phyloP scores from a whole-genome alignment of 164 flowering plant genomes.

The Protea cynaroides region DNA sequence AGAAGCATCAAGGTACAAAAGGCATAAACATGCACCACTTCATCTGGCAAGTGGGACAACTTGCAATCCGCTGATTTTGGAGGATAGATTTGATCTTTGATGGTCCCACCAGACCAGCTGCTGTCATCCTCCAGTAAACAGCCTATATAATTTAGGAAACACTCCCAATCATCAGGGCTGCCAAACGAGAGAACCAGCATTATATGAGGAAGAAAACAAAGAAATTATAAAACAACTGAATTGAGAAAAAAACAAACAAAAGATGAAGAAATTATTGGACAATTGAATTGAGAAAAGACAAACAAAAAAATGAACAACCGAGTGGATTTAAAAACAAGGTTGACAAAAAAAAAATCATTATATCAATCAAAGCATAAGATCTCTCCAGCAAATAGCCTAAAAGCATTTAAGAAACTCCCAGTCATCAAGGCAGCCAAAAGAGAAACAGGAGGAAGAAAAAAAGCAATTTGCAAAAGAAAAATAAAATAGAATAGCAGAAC shows the following conservation, averaged over 20 bases:
- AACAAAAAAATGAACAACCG: neutral
- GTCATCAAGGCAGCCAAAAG: no score
- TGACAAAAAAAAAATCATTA: no score
- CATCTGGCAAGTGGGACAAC: constrained; percentile 49
- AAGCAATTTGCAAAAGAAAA: no score
- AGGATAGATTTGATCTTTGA: constrained; percentile 29
- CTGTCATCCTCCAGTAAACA: constrained; percentile 82
- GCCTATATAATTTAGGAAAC: constrained; percentile 71
- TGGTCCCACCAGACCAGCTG: constrained; percentile 31
- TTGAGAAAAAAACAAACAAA: neutral
- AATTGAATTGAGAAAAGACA: no score
- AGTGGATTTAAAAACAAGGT: neutral
- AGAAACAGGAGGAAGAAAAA: no score
- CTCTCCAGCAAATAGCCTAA: no score
- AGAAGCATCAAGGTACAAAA: neutral
- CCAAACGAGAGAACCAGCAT: constrained; percentile 16
- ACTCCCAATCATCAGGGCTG: constrained; percentile 99
- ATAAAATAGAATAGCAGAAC: no score
- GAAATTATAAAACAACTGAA: no score
- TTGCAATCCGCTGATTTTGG: constrained; percentile 34
- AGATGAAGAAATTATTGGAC: no score
- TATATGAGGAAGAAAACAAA: constrained; percentile 1
- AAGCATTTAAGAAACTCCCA: no score
- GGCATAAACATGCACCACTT: constrained; percentile 38
- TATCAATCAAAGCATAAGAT: no score